These are phyloP conservation scores for Carex cristatella DNA, from an alignment of 176 grass and related monocot species.

Conservation along the genomic window DNA sequence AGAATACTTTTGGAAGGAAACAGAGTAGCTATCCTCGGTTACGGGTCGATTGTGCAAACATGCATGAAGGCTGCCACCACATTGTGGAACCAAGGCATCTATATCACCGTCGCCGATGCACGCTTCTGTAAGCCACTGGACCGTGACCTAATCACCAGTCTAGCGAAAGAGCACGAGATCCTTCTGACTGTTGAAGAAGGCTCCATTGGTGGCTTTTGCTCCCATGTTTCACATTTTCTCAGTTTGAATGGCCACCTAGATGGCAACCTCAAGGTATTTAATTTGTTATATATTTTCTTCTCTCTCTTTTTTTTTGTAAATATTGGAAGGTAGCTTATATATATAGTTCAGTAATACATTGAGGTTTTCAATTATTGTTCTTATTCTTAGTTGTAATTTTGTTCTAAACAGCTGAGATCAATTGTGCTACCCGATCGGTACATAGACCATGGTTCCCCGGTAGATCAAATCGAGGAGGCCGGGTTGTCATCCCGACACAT, in stretches of 20 bases:
- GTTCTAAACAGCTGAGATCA: constrained; percentile 65
- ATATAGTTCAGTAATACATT: background rate
- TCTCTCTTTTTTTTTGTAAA: background rate
- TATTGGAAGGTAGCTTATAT: background rate
- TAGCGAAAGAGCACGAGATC: constrained; percentile 72
- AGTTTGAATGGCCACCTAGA: constrained; percentile 68
- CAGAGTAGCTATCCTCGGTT: constrained; percentile 70
- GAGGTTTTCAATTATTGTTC: background rate
- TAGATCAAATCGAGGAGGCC: constrained; percentile 79
- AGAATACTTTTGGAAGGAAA: constrained; percentile 61
- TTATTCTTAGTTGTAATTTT: background rate
- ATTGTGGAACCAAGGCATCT: constrained; percentile 55
- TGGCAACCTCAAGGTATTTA: constrained; percentile 60
- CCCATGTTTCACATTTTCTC: constrained; percentile 78
- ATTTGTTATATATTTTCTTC: background rate
- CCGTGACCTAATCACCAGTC: constrained; percentile 41
- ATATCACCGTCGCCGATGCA: constrained; percentile 64
- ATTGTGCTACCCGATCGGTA: constrained; percentile 87
- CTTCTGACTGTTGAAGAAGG: constrained; percentile 84
- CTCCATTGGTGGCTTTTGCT: constrained; percentile 75
- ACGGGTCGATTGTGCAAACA: constrained; percentile 75
- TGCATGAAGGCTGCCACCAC: constrained; percentile 64
- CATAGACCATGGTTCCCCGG: constrained; percentile 74
- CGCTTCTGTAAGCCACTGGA: constrained; percentile 96
- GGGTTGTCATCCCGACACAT: constrained; percentile 76